Base-by-base conservation (phyloP, 2,329 filamentous ascomycete genomes). In the Claviceps citrina region DNA sequence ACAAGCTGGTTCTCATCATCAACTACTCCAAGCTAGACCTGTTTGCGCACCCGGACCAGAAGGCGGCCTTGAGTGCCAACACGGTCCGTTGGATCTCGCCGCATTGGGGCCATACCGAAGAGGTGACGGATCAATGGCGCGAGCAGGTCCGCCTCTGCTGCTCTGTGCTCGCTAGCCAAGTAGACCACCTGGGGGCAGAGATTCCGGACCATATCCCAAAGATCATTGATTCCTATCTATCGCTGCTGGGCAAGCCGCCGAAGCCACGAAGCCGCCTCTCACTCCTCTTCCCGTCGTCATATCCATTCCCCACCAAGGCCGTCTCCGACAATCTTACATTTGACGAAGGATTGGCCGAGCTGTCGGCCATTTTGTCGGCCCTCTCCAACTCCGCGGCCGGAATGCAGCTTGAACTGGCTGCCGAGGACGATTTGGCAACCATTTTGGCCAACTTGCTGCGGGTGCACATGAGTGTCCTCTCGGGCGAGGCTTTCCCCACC, bases 131-230 rank as follows among this genome's bases (percentile, higher is more conserved):
- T 27, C 84, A 93, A 53, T 96, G 86, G 76, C 81, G 81, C 47
- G 85, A 94, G 18, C 91, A 96, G 61, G 83, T 96, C 15, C 81
- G 91, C 13, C 66, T 98, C 13, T 94, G 89, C 60, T 94, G 86
- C 60, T 93, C 89, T 1, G 82, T 98, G 26, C 70, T 98, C 27
- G 84, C 89, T 7, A 86, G 83, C 45, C 84, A 96, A 55, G 71
- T 87, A 42, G 74, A 82, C 31, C 73, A 84, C 48, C 71, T 93
- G 7, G 80, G 81, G 7, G 71, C 84, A 28, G 81, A 91, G 53
- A 81, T 91, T 36, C 84, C 85, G 16, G 82, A 87, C 45, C 93
- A 94, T 55, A 80, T 95, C 47, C 84, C 85, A 0, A 93, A 89
- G 57, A 80, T 95, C 35, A 78, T 95, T 41, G 81, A 91, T 47